These are phyloP conservation scores for Schoenoplectus tabernaemontani DNA, from an alignment of 202 grass and related monocot genomes.

Conservation along the genomic window DNA sequence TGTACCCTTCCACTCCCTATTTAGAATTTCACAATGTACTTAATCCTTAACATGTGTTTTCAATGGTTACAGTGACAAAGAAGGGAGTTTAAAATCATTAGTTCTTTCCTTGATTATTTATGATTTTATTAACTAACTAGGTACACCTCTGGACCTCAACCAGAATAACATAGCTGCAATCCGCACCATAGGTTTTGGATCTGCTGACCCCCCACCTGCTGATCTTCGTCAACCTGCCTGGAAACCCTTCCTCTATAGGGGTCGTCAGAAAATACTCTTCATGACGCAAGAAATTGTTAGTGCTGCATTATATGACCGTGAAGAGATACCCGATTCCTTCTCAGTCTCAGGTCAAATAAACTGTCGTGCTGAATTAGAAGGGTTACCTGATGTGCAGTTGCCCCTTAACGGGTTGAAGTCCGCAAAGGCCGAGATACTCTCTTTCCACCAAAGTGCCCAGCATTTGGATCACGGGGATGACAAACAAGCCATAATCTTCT, in stretches of 20 bases:
- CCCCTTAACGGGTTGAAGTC: slow-evolving; percentile 63
- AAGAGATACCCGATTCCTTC: slow-evolving; percentile 86
- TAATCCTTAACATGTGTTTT: not conserved
- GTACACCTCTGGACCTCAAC: slow-evolving; percentile 90
- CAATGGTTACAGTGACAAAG: not conserved
- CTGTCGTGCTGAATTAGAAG: slow-evolving; percentile 93
- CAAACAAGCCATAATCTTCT: slow-evolving; percentile 79
- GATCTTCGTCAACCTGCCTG: slow-evolving; percentile 88
- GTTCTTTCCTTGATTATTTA: slow-evolving; percentile 14
- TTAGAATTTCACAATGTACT: not conserved
- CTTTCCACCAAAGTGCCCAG: slow-evolving; percentile 91
- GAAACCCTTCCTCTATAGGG: slow-evolving; percentile 91
- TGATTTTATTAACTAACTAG: slow-evolving; percentile 28
- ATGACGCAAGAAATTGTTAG: slow-evolving; percentile 60
- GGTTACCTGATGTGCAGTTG: slow-evolving; percentile 85
- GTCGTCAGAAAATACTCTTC: slow-evolving; percentile 71
- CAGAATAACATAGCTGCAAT: slow-evolving; percentile 62
- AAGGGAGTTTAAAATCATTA: not conserved
- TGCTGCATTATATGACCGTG: slow-evolving; percentile 89
- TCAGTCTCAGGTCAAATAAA: slow-evolving; percentile 88
- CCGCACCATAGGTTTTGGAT: slow-evolving; percentile 63
- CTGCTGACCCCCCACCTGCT: slow-evolving; percentile 48
- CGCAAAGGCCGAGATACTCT: slow-evolving; percentile 51
- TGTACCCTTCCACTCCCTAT: not conserved
- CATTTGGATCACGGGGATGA: slow-evolving; percentile 62